Base-by-base conservation (phyloP, 2,329 filamentous ascomycete genomes). In the Exophiala bonariae region DNA sequence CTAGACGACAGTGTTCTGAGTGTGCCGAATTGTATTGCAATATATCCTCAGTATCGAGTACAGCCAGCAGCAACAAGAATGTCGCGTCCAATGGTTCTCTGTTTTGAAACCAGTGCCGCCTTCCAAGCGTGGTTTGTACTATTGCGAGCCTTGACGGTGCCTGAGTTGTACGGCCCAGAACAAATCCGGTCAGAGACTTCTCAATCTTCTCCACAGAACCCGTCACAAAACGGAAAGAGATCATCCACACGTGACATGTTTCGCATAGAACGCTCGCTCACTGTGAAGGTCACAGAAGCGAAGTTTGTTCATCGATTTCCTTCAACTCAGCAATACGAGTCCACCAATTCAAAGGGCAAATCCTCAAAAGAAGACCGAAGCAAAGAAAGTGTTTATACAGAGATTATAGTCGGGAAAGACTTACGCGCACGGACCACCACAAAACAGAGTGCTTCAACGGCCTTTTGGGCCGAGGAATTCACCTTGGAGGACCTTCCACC, bases 101-200 rank as follows among this genome's bases (percentile, higher is more conserved):
- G 89, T 3, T 71, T 96, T 35, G 92, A 97, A 58, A 91, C 82
- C 19, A 81, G 91, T 33, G 83, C 95, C 5, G 76, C 95, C n/a
- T 96, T 95, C 60, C 93, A 99, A 65, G 93, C 96, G 10, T 99
- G 93, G 93, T 92, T 95, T 61, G 91, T 96, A 5, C 74, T 99
- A 8, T 68, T 99, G 22, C 82, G 92, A 53, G 90, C 92, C 0
- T 96, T 96, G 66, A 89, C 92, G 0, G 85, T 95, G 36, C 92
- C 93, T 0, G 90, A 96, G 59, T 77, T 97, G 10, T 97, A 96
- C 63, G 88, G 84, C 2, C 79, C 80, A n/a, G 77, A 79, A 52
- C 70, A 73, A 47, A 57, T 56, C 8, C 31, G 28, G 39, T 17
- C 41, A 4, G 45, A 51, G 13, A 51, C 13, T 46, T 60, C 8